Evolutionary conservation across 2,329 filamentous ascomycete genomes (phyloP), one percentile per base, ranked within the genome.

Genomic region (Lomentospora prolificans): DNA sequence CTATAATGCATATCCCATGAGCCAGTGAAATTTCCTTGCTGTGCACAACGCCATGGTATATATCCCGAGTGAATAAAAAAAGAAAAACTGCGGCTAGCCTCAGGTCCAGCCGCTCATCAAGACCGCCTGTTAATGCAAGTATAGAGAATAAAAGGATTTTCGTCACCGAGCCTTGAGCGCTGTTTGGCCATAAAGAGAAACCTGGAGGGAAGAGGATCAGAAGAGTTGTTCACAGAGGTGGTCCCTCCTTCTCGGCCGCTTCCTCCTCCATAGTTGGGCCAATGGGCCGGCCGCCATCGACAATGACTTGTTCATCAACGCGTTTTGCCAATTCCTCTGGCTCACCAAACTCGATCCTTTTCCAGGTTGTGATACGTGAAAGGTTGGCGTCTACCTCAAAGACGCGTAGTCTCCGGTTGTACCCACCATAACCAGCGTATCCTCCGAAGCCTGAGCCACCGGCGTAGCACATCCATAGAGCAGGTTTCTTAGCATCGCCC

Each of bases 391-490:
- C 92, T 53, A 99, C 82, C 63, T 97, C 92, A 66, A 94, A 99
- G 46, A 99, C 80, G 51, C 94, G 81, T 55, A 96, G 79, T 28
- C 90, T 84, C 25, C 94, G 86, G 64, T 91, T 79, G 67, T 87
- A 97, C 3, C 86, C 87, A 44, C 85, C 85, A 67, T 96, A 97
- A 4, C 92, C 91, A 19, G 87, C 94, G 67, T 99, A 99, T 0
- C 94, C 94, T 56, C 94, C 94, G 64, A 99, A 96, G 1, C 94
- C 94, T 27, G 85, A 82, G 25, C 88, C 94, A 30, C 94, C 94
- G 7, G 85, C 92, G 69, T 97, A 97, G 75, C 94, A 99, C 91
- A 99, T 96, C 94, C 94, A 99, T 2, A 97, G 73, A 28, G 86
- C 80, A 0, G 87, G 85, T 51, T 78, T 77, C n/a, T 75, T 70